phyloP scores from a whole-genome alignment of 495 filamentous ascomycete species.

The Trichodelitschia bisporula region DNA sequence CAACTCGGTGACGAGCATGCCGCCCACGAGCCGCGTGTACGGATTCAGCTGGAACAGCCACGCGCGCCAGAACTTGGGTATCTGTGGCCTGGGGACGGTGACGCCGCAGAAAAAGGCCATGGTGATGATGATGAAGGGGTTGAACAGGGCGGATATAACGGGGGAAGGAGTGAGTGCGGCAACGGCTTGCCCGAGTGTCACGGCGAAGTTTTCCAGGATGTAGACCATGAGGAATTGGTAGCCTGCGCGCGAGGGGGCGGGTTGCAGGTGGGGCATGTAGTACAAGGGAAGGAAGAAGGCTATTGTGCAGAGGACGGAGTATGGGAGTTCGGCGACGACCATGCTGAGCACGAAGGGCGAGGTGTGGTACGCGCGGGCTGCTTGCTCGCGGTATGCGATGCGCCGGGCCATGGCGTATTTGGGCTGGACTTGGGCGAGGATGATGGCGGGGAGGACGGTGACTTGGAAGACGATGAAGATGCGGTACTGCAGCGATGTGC shows the following conservation, averaged over 20 bases:
- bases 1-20: conserved; percentile 53
- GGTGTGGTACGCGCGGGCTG: conserved; percentile 51
- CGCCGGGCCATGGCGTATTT: conserved; percentile 50
- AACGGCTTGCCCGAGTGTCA: conserved; percentile 43
- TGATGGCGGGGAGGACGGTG: conserved; percentile 48
- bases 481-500: conserved; percentile 45
- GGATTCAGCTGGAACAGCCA: conserved; percentile 73
- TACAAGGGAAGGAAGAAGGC: conserved; percentile 53
- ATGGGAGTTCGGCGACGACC: conserved; percentile 53
- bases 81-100: conserved; percentile 46
- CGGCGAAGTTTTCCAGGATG: conserved; percentile 52
- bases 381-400: conserved; percentile 56
- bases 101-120: conserved; percentile 72
- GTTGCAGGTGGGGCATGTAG: conserved; percentile 33
- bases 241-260: conserved; percentile 32
- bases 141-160: conserved; percentile 46
- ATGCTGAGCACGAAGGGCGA: conserved; percentile 48
- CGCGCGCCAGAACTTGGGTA: conserved; percentile 51
- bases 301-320: conserved; percentile 47
- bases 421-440: conserved; percentile 54
- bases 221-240: conserved; percentile 68
- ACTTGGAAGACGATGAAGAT: conserved; percentile 72
- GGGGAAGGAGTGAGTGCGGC: conserved; percentile 41
- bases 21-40: conserved; percentile 59
- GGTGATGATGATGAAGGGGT: conserved; percentile 56